Evolutionary conservation across 495 filamentous ascomycete species (phyloP), one percentile per base, ranked within the genome.

Genomic region (Chaetomium fimeti): DNA sequence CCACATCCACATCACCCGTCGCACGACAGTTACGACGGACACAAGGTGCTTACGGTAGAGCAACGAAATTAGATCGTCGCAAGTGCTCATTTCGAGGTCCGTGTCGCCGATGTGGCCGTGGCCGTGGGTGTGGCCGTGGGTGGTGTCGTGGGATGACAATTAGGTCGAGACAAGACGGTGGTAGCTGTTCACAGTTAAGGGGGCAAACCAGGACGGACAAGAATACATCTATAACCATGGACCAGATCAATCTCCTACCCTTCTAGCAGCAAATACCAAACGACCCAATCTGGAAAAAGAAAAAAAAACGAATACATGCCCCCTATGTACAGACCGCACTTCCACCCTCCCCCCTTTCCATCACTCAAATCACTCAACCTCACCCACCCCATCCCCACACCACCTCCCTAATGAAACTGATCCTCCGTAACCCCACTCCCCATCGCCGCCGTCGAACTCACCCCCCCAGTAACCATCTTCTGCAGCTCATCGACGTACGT

Each of bases 381-480:
- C 29, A 32, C 38, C 38, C 38, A 40, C 12, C 11, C 8, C 38
- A 2, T 2, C 8, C 8, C 38, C 2, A 40, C 11, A 43, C 3
- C 22, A 18, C 18, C 43, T 4, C 18, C 7, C 57, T 66, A 85
- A 69, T 84, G 78, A 63, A 98, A 98, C 81, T 98, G 94, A 74
- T 96, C 92, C 83, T 98, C 94, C 15, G 94, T 98, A 59, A 98
- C 94, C 52, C 95, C 94, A 81, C 91, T 91, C 13, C 94, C 94
- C 94, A 98, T 98, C 5, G 94, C 94, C 43, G 88, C 89, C 1
- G 94, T 98, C 54, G 85, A 89, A 73, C 88, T 93, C 57, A 98
- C 87, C 68, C 94, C 94, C 8, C 94, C 95, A 7, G 87, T 92
- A 13, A 98, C 91, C 94, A 98, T 97, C 85, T 95, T 97, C 74